Conservation (phyloP, 306 rosid genomes). For the Echinosophora koreensis region DNA sequence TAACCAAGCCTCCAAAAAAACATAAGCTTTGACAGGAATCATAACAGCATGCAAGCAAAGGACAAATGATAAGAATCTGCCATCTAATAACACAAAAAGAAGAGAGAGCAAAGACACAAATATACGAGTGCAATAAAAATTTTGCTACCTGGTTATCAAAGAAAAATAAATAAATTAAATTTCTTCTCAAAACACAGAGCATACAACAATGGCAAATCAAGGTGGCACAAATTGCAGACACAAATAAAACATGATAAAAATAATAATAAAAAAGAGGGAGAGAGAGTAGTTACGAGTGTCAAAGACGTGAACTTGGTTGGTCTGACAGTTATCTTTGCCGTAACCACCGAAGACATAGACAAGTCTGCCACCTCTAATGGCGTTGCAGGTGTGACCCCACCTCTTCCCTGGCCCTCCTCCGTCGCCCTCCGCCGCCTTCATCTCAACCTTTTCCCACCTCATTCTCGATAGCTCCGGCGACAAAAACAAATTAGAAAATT, state of each 20-base stretch:
- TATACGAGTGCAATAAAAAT: constrained; percentile 10
- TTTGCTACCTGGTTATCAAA: constrained; percentile 19
- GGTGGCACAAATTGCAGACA: constrained; percentile 29
- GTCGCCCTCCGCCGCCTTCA: constrained; percentile 17
- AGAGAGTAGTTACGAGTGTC: constrained; percentile 68
- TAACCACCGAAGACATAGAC: constrained; percentile 96
- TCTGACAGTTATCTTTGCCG: constrained; percentile 94
- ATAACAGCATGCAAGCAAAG: constrained; percentile 33
- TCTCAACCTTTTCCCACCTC: constrained; percentile 93
- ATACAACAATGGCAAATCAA: constrained; percentile 48
- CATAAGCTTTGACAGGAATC: background rate
- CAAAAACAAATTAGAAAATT: constrained; percentile 22
- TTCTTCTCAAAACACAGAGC: constrained; percentile 28
- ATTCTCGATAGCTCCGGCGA: constrained; percentile 53
- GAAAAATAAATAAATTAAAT: constrained; percentile 38
- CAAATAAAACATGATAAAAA: background rate
- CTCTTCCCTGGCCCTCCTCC: constrained; percentile 82
- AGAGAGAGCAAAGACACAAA: constrained; percentile 34
- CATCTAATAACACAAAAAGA: constrained; percentile 3
- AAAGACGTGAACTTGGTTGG: constrained; percentile 90
- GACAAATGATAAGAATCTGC: constrained; percentile 24
- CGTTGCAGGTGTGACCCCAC: constrained; percentile 99
- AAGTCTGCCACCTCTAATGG: constrained; percentile 87
- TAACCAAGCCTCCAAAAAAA: background rate
- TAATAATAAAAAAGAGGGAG: background rate